phyloP scores from a whole-genome alignment of 2,329 filamentous ascomycete genomes.

The Microascus cirrosus region DNA sequence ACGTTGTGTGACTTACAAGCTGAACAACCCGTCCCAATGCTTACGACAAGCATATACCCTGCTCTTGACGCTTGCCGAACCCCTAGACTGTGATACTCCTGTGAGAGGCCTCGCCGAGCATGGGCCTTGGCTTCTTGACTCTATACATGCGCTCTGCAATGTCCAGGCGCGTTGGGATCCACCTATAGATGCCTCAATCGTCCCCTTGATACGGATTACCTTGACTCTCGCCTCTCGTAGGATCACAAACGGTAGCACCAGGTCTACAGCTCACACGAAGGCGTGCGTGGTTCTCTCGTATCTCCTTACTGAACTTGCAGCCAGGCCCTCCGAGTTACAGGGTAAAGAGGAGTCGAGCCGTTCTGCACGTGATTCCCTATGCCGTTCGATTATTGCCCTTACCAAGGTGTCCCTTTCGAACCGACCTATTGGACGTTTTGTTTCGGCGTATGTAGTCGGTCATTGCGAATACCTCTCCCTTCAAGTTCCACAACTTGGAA shows the following conservation, averaged over 20 bases:
- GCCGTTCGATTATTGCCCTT: slow-evolving; percentile 24
- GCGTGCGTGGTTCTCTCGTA: slow-evolving; percentile 1
- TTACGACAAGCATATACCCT: slow-evolving; percentile 1
- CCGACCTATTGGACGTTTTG: slow-evolving; percentile 24
- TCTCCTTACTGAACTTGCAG: slow-evolving; percentile 29
- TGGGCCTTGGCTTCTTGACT: slow-evolving; percentile 3
- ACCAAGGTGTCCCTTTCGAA: slow-evolving; percentile 21
- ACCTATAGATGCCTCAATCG: slow-evolving; percentile 1
- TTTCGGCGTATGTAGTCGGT: slow-evolving; percentile 29
- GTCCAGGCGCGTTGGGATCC: slow-evolving; percentile 1
- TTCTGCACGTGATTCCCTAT: slow-evolving; percentile 21
- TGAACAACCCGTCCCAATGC: slow-evolving; percentile 3
- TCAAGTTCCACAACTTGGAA: slow-evolving; percentile 18
- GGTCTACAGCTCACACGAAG: slow-evolving; percentile 1
- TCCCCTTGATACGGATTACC: slow-evolving; percentile 1
- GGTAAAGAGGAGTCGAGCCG: slow-evolving; percentile 14
- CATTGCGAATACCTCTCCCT: slow-evolving; percentile 17
- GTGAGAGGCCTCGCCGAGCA: background rate
- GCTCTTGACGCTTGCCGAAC: background rate
- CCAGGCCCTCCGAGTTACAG: slow-evolving; percentile 18
- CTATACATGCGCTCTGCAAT: slow-evolving; percentile 3
- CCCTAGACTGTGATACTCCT: background rate
- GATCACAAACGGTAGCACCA: background rate
- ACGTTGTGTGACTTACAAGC: slow-evolving; percentile 5
- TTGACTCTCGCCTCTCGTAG: background rate